Conservation (phyloP, 371 early-diverging fungal species). For the Mucor plumbeus region DNA sequence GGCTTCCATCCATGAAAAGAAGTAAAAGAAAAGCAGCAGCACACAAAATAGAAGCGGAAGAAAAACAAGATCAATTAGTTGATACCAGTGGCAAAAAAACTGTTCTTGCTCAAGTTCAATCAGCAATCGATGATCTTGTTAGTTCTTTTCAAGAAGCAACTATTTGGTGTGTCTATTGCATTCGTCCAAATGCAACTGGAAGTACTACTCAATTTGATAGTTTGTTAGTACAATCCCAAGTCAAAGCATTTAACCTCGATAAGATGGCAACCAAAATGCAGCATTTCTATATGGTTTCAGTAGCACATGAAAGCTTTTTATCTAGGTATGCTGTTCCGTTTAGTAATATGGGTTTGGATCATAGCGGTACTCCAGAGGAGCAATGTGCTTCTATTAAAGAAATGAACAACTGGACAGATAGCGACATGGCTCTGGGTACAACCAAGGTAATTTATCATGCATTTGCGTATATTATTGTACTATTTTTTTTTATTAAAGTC, state of each 20-base stretch:
- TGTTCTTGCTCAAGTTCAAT: constrained; percentile 63
- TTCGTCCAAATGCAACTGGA: constrained; percentile 69
- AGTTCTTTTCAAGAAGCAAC: constrained; percentile 78
- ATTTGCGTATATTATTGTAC: not conserved
- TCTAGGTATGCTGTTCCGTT: constrained; percentile 67
- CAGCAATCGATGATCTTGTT: constrained; percentile 73
- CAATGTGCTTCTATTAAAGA: constrained; percentile 47
- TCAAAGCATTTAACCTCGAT: constrained; percentile 52
- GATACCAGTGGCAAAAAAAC: constrained; percentile 17
- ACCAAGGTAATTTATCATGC: constrained; percentile 33
- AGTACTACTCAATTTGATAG: constrained; percentile 59
- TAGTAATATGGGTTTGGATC: constrained; percentile 38
- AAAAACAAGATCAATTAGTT: not conserved
- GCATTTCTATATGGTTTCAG: constrained; percentile 55
- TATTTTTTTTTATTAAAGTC: too few species aligned
- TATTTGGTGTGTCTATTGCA: constrained; percentile 83
- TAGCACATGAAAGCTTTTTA: constrained; percentile 57
- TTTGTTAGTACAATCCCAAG: constrained; percentile 59
- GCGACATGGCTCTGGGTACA: constrained; percentile 72
- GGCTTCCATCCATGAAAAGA: constrained; percentile 19
- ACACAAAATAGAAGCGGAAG: constrained; percentile 5
- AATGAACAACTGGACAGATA: constrained; percentile 51
- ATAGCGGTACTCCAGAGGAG: constrained; percentile 20
- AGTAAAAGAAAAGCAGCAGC: constrained; percentile 7
- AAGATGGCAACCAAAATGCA: constrained; percentile 50